Conservation (phyloP, 257 asterid genomes). For the Coffea eugenioides region DNA sequence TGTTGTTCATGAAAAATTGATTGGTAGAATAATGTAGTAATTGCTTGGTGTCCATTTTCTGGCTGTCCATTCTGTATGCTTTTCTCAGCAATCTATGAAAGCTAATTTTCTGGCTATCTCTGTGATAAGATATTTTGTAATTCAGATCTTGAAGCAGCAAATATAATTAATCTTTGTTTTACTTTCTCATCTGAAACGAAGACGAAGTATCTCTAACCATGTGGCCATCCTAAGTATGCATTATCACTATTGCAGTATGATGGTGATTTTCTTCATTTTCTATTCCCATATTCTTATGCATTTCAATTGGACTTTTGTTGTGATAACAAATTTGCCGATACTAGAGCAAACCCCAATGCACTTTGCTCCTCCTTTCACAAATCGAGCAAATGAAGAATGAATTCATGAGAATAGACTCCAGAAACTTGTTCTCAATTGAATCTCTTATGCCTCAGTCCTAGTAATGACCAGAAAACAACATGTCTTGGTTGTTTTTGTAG, state of each 20-base stretch:
- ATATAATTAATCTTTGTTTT: no score
- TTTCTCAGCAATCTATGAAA: background rate
- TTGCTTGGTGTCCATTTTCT: background rate
- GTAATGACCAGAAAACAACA: background rate
- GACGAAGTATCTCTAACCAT: no score
- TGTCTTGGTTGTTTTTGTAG: background rate
- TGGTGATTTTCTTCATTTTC: background rate
- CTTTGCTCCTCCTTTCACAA: background rate
- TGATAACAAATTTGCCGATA: no score
- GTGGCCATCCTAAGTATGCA: no score
- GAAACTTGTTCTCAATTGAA: background rate
- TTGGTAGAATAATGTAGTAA: background rate
- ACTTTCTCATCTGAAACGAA: no score
- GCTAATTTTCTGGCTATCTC: background rate
- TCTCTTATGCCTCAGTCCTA: background rate
- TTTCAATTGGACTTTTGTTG: no score
- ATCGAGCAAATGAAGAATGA: no score
- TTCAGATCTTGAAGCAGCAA: background rate
- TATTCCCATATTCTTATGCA: background rate
- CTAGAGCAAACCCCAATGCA: no score
- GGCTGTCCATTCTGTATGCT: background rate
- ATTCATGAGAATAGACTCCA: background rate
- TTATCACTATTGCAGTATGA: no score
- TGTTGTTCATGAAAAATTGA: background rate
- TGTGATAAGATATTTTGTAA: no score